These are phyloP conservation scores for Xylariomycetidae sp. DNA, from an alignment of 2,329 filamentous ascomycete species.

Conservation along the genomic window DNA sequence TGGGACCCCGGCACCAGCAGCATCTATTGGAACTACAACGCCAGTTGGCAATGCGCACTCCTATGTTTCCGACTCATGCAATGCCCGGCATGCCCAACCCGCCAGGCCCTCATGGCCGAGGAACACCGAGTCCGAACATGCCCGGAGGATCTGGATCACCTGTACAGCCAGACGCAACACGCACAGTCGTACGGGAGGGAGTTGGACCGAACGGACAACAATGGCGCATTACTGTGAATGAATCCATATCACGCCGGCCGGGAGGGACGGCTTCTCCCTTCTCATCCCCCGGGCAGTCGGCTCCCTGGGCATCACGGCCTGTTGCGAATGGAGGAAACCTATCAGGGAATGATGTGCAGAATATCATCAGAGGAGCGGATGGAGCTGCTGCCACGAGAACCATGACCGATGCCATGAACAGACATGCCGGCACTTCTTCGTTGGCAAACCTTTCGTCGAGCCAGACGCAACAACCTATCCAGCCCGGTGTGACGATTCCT, in stretches of 20 bases:
- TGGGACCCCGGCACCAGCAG: slow-evolving; percentile 12
- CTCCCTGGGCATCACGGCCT: too few relatives aligned
- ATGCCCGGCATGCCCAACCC: slow-evolving; percentile 34
- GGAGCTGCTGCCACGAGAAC: slow-evolving; percentile 35
- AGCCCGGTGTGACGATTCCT: slow-evolving; percentile 39
- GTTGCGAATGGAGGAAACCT: slow-evolving; percentile 26
- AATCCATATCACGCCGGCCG: slow-evolving; percentile 25
- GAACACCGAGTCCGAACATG: slow-evolving; percentile 18
- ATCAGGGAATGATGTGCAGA: slow-evolving; percentile 39
- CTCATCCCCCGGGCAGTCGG: slow-evolving; percentile 13
- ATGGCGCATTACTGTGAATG: slow-evolving; percentile 47
- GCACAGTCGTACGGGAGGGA: slow-evolving; percentile 42
- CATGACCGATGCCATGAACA: slow-evolving; percentile 44
- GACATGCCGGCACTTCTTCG: slow-evolving; percentile 43
- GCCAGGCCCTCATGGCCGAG: slow-evolving; percentile 14
- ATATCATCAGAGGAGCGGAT: slow-evolving; percentile 40
- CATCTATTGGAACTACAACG: slow-evolving; percentile 1
- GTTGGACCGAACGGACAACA: slow-evolving; percentile 45
- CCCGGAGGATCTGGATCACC: slow-evolving; percentile 25
- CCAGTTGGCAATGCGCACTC: too few relatives aligned
- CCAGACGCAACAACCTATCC: slow-evolving; percentile 29
- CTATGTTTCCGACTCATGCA: too few relatives aligned
- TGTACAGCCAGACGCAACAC: slow-evolving; percentile 29
- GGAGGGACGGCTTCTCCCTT: slow-evolving; percentile 20
- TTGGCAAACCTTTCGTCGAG: slow-evolving; percentile 29